Evolutionary conservation across 2,329 filamentous ascomycete species (phyloP).

Genomic region (Rhynchosporium secalis): DNA sequence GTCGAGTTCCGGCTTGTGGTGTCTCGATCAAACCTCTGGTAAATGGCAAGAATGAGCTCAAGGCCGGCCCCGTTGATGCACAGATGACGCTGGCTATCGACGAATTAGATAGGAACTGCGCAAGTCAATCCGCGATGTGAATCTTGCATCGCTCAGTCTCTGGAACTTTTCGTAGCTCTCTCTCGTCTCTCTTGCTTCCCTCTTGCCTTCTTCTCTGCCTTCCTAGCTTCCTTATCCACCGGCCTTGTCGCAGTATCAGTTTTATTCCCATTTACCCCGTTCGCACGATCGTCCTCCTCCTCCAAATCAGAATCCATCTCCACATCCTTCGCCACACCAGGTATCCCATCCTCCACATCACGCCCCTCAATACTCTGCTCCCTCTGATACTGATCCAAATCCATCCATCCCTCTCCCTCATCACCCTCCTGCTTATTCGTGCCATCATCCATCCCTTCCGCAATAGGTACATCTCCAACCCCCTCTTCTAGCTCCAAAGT

Average conservation of each 20-base stretch:
- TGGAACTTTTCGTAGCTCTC: conserved; percentile 44
- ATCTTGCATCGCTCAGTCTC: conserved; percentile 13
- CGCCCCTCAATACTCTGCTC: conserved; percentile 39
- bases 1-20: not conserved
- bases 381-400: conserved; percentile 41
- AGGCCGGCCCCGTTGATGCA: too few relatives aligned
- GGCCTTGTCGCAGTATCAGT: conserved; percentile 37
- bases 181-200: conserved; percentile 61
- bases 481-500: conserved; percentile 42
- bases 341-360: conserved; percentile 26
- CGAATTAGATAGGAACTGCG: too few relatives aligned
- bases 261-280: conserved; percentile 44
- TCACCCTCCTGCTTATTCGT: conserved; percentile 33
- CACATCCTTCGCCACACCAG: conserved; percentile 37
- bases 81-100: too few relatives aligned
- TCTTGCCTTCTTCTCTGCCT: conserved; percentile 44
- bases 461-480: conserved; percentile 29
- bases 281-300: conserved; percentile 33
- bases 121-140: too few relatives aligned
- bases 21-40: too few relatives aligned
- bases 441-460: conserved; percentile 33
- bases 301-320: conserved; percentile 47
- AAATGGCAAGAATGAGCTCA: too few relatives aligned
- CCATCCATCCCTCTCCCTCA: conserved; percentile 39
- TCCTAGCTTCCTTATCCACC: conserved; percentile 42